These are phyloP conservation scores for Heliamphora exappendiculata DNA, from an alignment of 148 eudicot species.

Conservation along the genomic window DNA sequence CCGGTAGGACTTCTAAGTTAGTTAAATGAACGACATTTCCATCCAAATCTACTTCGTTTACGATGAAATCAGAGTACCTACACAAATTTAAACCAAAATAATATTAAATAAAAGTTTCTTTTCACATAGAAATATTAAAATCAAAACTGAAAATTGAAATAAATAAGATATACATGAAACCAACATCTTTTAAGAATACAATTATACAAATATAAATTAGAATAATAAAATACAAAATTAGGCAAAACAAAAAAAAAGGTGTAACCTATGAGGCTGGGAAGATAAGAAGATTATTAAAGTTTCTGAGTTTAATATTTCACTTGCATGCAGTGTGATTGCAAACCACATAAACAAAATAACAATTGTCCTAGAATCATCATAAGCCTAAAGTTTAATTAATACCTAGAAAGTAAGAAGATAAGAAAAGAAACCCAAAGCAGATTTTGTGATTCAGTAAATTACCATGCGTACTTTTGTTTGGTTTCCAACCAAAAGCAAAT, in stretches of 20 bases:
- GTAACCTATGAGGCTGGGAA: neutral
- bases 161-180: neutral
- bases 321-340: neutral
- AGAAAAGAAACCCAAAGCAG: neutral
- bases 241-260: neutral
- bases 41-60: constrained; percentile 89
- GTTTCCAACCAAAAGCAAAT: neutral
- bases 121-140: neutral
- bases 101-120: neutral
- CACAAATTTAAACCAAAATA: neutral
- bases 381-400: neutral
- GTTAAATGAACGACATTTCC: constrained; percentile 85
- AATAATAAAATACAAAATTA: neutral
- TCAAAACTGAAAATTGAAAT: no score
- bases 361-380: neutral
- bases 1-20: constrained; percentile 50
- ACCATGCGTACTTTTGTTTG: neutral
- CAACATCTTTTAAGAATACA: neutral
- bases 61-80: constrained; percentile 94
- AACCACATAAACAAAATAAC: neutral
- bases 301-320: neutral
- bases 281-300: neutral
- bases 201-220: neutral
- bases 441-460: neutral
- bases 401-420: neutral